Evolutionary conservation across 2,329 filamentous ascomycete species (phyloP).

Genomic region (Epichloe uncinata): DNA sequence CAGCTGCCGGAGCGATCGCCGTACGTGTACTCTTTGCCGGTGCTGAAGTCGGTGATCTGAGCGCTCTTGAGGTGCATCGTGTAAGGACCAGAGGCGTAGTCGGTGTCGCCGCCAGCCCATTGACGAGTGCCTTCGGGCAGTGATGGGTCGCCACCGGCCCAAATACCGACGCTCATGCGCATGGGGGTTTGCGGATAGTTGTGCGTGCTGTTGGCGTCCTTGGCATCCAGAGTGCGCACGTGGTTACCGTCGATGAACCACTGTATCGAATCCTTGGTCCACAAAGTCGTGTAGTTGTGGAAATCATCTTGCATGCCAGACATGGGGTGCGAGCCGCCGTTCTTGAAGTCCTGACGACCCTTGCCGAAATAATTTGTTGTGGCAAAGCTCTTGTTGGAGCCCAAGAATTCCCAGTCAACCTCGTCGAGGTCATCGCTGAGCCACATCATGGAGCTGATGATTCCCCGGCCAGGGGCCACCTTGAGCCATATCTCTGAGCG

Average conservation of each 20-base stretch:
- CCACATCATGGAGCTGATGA: conserved; percentile 73
- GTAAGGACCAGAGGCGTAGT: conserved; percentile 54
- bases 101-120: conserved; percentile 58
- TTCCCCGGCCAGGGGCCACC: conserved; percentile 58
- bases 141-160: conserved; percentile 46
- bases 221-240: conserved; percentile 49
- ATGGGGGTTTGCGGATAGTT: conserved; percentile 68
- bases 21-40: conserved; percentile 52
- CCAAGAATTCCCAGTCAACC: conserved; percentile 77
- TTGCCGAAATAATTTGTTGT: conserved; percentile 74
- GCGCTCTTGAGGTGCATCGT: conserved; percentile 59
- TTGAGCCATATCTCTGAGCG: conserved; percentile 67
- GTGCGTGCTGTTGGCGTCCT: conserved; percentile 46
- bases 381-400: conserved; percentile 47
- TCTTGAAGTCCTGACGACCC: conserved; percentile 49
- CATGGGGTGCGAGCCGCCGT: conserved; percentile 45
- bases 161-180: conserved; percentile 54
- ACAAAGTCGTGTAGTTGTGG: conserved; percentile 66
- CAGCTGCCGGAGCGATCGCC: conserved; percentile 46
- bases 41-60: conserved; percentile 42
- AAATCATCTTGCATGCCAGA: conserved; percentile 44
- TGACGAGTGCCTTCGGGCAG: conserved; percentile 44
- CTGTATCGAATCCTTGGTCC: conserved; percentile 52
- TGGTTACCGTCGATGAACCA: conserved; percentile 58
- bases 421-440: conserved; percentile 77